Conservation (phyloP, 306 rosid genomes). For the Phaseolus lunatus region DNA sequence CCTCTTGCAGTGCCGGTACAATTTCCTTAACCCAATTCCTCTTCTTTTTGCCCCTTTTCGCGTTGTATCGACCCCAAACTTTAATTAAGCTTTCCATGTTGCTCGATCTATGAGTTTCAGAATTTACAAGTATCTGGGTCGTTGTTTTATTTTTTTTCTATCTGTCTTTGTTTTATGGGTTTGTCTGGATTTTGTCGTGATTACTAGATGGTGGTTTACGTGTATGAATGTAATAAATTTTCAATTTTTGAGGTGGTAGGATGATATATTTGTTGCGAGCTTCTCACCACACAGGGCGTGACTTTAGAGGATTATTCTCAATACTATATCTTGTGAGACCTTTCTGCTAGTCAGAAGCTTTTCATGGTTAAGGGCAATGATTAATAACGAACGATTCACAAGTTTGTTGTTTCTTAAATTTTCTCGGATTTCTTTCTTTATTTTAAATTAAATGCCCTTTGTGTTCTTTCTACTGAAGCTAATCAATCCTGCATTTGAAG, state of each 20-base stretch:
- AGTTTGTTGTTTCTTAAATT: background rate
- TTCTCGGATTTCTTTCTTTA: conserved; percentile 15
- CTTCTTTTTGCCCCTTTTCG: background rate
- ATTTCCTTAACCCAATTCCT: conserved; percentile 10
- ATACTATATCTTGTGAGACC: background rate
- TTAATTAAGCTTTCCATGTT: conserved; percentile 17
- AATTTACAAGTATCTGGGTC: conserved; percentile 18
- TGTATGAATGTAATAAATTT: background rate
- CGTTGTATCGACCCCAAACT: conserved; percentile 6
- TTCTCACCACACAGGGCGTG: background rate
- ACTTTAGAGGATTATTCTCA: background rate
- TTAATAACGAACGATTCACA: background rate
- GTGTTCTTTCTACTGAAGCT: conserved; percentile 15
- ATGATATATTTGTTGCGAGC: conserved; percentile 11
- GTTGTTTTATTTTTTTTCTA: background rate
- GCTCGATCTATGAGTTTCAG: conserved; percentile 50
- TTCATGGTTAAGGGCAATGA: background rate
- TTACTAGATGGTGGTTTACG: background rate
- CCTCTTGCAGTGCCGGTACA: conserved; percentile 88
- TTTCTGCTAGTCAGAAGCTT: background rate
- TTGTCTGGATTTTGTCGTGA: background rate
- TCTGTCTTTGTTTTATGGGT: conserved; percentile 1
- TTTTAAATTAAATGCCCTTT: background rate
- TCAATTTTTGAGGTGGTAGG: conserved; percentile 20
- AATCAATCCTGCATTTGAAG: conserved; percentile 10